Evolutionary conservation across 768 basidiomycete species (phyloP).

Genomic region (Floccularia luteovirens): DNA sequence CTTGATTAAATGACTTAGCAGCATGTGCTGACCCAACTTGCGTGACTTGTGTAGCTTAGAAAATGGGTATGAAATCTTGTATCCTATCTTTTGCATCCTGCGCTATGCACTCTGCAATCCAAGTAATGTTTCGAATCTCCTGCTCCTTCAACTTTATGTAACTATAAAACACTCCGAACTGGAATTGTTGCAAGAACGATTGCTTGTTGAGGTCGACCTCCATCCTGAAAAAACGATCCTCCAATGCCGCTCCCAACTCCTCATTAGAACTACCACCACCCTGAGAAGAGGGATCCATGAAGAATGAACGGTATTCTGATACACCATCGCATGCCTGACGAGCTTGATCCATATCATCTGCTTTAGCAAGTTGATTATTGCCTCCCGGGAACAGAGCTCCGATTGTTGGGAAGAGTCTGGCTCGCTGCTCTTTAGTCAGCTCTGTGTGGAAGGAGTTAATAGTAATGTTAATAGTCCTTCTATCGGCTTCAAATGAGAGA

Average conservation of each 20-base stretch:
- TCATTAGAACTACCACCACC: conserved; percentile 26
- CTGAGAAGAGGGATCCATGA: conserved; percentile 44
- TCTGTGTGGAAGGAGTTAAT: conserved; percentile 98
- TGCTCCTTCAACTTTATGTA: conserved; percentile 92
- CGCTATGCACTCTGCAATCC: conserved; percentile 98
- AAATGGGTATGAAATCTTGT: conserved; percentile 90
- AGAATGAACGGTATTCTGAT: conserved; percentile 87
- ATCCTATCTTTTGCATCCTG: conserved; percentile 95
- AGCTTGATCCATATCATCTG: conserved; percentile 94
- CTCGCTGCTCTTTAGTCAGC: conserved; percentile 90
- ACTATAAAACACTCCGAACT: conserved; percentile 86
- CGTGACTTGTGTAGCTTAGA: conserved; percentile 43
- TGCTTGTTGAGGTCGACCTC: conserved; percentile 94
- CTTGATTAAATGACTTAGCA: too few relatives aligned
- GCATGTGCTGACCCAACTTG: too few relatives aligned
- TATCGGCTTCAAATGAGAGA: conserved; percentile 93
- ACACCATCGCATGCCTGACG: conserved; percentile 82
- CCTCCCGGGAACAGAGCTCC: conserved; percentile 94
- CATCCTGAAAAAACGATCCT: conserved; percentile 90
- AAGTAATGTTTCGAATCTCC: conserved; percentile 82
- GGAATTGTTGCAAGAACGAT: conserved; percentile 94
- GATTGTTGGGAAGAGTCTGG: conserved; percentile 88
- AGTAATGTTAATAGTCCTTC: conserved; percentile 96
- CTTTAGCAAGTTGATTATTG: conserved; percentile 87
- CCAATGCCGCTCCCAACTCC: conserved; percentile 53